These are phyloP conservation scores for Candida sojae DNA, from an alignment of 1,139 yeast species.

Conservation along the genomic window DNA sequence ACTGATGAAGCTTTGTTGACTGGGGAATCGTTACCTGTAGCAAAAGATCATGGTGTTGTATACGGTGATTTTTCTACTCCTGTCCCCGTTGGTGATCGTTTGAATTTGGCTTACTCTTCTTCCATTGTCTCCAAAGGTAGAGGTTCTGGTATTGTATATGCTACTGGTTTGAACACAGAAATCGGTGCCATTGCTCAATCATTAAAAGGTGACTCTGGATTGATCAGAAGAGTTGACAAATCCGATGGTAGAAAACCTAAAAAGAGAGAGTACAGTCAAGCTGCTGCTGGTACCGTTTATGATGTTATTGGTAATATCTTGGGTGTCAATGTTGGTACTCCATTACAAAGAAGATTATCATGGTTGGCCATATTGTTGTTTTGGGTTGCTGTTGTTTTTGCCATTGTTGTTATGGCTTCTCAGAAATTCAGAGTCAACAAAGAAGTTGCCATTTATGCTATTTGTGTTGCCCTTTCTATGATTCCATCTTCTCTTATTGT, in stretches of 20 bases:
- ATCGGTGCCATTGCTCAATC: conserved; percentile 78
- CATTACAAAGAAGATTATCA: conserved; percentile 66
- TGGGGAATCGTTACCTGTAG: conserved; percentile 77
- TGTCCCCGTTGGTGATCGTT: conserved; percentile 73
- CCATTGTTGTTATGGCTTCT: conserved; percentile 79
- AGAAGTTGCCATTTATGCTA: conserved; percentile 83
- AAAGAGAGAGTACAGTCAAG: conserved; percentile 44
- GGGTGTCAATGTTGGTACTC: conserved; percentile 79
- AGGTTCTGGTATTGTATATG: conserved; percentile 65
- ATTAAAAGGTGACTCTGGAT: conserved; percentile 33
- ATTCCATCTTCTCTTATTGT: conserved; percentile 82
- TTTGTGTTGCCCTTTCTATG: conserved; percentile 82
- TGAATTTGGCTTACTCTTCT: conserved; percentile 73
- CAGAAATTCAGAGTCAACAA: conserved; percentile 65
- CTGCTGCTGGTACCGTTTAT: conserved; percentile 39
- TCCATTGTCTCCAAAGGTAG: conserved; percentile 78
- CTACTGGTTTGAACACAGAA: conserved; percentile 73
- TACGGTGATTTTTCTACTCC: conserved; percentile 35
- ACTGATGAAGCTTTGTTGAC: conserved; percentile 81
- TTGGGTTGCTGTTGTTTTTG: conserved; percentile 72
- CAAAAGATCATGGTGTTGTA: conserved; percentile 48
- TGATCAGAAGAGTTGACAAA: conserved; percentile 24
- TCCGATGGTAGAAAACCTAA: conserved; percentile 22
- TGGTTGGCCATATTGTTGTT: conserved; percentile 71
- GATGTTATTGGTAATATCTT: conserved; percentile 63